Conservation (phyloP, 495 filamentous ascomycete genomes). For the Talaromyces thailandensis region DNA sequence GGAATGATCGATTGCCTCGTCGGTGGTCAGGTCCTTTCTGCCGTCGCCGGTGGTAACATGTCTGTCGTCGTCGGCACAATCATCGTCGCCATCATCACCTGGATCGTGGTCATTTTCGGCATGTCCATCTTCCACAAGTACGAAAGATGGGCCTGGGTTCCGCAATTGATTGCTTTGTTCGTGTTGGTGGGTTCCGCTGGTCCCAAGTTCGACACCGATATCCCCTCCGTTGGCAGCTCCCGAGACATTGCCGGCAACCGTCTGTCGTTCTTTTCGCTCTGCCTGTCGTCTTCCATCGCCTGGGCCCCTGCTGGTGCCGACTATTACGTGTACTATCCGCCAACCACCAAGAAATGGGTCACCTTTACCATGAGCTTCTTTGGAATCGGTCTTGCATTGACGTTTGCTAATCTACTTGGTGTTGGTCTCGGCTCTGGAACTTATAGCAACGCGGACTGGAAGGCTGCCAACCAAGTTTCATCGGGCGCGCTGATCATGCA, state of each 20-base stretch:
- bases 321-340: constrained; percentile 50
- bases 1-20: constrained; percentile 51
- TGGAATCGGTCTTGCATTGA: constrained; percentile 41
- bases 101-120: constrained; percentile 61
- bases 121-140: constrained; percentile 66
- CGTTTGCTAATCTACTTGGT: constrained; percentile 56
- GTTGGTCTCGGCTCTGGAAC: constrained; percentile 60
- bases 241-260: constrained; percentile 45
- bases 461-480: constrained; percentile 43
- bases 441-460: constrained; percentile 39
- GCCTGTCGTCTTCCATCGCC: constrained; percentile 43
- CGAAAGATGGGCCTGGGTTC: constrained; percentile 58
- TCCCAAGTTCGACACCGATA: constrained; percentile 51
- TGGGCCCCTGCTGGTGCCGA: constrained; percentile 46
- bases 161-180: constrained; percentile 55
- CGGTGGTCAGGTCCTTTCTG: constrained; percentile 47
- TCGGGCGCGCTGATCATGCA: constrained; percentile 60
- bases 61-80: constrained; percentile 62
- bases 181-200: constrained; percentile 62
- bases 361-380: constrained; percentile 38
- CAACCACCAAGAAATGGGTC: constrained; percentile 34
- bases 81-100: constrained; percentile 52
- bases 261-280: constrained; percentile 57
- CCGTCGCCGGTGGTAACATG: constrained; percentile 47
- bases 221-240: constrained; percentile 24